phyloP scores from a whole-genome alignment of 2,329 filamentous ascomycete species.

The Cryphonectria japonica region DNA sequence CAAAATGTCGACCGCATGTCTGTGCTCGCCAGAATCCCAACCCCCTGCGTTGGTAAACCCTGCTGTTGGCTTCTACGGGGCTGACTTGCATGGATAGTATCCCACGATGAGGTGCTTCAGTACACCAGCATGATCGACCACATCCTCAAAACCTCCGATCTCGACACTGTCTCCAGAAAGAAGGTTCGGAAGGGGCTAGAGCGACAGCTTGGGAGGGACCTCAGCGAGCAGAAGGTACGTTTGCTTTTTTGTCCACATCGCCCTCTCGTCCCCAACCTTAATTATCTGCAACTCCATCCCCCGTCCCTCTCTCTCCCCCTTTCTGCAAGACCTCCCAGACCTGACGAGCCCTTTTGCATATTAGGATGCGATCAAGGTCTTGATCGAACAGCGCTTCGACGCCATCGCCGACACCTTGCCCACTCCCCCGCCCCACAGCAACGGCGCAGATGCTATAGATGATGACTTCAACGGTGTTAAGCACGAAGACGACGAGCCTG shows the following conservation, averaged over 20 bases:
- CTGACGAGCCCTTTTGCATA: background rate
- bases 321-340: background rate
- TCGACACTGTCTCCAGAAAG: slow-evolving; percentile 66
- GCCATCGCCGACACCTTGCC: slow-evolving; percentile 59
- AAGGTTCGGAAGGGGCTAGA: slow-evolving; percentile 63
- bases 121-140: slow-evolving; percentile 64
- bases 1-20: slow-evolving; percentile 22
- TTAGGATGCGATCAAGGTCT: slow-evolving; percentile 69
- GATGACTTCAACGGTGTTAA: slow-evolving; percentile 38
- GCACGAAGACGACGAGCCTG: slow-evolving; percentile 32
- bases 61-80: background rate
- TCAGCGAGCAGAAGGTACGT: slow-evolving; percentile 61
- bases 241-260: background rate
- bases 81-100: slow-evolving; percentile 45
- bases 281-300: background rate
- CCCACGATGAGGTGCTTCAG: slow-evolving; percentile 51
- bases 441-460: slow-evolving; percentile 38
- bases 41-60: background rate
- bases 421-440: slow-evolving; percentile 47
- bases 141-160: slow-evolving; percentile 61
- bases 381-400: slow-evolving; percentile 77
- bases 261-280: background rate
- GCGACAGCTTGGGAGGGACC: slow-evolving; percentile 57
- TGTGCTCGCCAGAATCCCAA: background rate
- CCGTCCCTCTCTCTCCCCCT: background rate